phyloP scores from a whole-genome alignment of 2,329 filamentous ascomycete genomes.

The Arthroderma sp. region DNA sequence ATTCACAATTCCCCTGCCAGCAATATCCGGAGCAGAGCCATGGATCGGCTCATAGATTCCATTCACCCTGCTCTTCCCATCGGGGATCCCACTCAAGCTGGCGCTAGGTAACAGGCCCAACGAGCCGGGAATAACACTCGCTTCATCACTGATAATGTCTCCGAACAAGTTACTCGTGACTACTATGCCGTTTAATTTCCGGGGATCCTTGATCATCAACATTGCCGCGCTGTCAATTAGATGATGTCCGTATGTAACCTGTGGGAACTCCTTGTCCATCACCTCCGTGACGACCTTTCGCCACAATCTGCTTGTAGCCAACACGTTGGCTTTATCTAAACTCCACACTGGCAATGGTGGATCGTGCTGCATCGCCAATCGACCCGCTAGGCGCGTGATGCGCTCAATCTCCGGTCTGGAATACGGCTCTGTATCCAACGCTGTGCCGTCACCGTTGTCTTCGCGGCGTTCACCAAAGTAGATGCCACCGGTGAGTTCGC shows the following conservation, averaged over 20 bases:
- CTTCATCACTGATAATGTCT: slow-evolving; percentile 92
- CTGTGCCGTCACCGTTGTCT: slow-evolving; percentile 54
- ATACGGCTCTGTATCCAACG: slow-evolving; percentile 80
- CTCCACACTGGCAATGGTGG: slow-evolving; percentile 38
- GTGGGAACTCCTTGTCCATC: slow-evolving; percentile 78
- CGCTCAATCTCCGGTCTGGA: slow-evolving; percentile 75
- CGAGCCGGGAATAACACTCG: slow-evolving; percentile 82
- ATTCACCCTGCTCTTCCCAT: slow-evolving; percentile 58
- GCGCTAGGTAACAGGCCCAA: slow-evolving; percentile 81
- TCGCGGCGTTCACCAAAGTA: slow-evolving; percentile 90
- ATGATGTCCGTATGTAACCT: slow-evolving; percentile 72
- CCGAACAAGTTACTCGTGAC: slow-evolving; percentile 91
- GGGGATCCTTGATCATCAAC: slow-evolving; percentile 91
- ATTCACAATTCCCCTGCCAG: slow-evolving; percentile 81
- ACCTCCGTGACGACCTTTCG: slow-evolving; percentile 72
- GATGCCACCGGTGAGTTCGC: slow-evolving; percentile 82
- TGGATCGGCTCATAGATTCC: slow-evolving; percentile 98
- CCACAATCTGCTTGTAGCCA: slow-evolving; percentile 84
- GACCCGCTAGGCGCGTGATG: slow-evolving; percentile 66
- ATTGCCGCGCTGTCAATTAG: slow-evolving; percentile 95
- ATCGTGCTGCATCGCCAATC: slow-evolving; percentile 58
- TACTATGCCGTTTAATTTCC: slow-evolving; percentile 74
- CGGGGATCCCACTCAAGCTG: slow-evolving; percentile 72
- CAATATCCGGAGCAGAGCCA: slow-evolving; percentile 86
- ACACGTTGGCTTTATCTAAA: slow-evolving; percentile 90